These are phyloP conservation scores for Eucalyptus caleyi DNA, from an alignment of 345 rosid species.

Conservation along the genomic window DNA sequence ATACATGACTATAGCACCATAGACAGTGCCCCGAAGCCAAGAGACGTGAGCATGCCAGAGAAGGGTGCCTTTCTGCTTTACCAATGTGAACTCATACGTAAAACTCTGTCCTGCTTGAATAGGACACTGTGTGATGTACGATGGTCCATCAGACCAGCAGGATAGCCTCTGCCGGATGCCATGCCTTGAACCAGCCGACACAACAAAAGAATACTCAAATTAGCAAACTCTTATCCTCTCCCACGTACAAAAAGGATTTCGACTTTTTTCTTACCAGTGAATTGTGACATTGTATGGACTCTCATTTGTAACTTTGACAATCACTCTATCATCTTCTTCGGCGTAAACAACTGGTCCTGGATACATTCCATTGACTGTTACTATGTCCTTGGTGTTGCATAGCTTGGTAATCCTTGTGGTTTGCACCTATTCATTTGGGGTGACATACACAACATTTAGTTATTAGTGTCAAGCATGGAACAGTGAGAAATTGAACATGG, in stretches of 20 bases:
- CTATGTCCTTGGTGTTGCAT: conserved; percentile 54
- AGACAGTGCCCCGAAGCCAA: conserved; percentile 71
- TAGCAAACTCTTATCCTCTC: background rate
- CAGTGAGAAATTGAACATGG: background rate
- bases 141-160: conserved; percentile 88
- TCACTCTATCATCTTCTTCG: conserved; percentile 59
- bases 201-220: background rate
- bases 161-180: conserved; percentile 74
- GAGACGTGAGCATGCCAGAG: conserved; percentile 90
- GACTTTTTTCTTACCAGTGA: conserved; percentile 39
- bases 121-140: conserved; percentile 87
- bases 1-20: conserved; percentile 65
- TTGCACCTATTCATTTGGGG: conserved; percentile 28
- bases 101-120: conserved; percentile 63
- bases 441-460: background rate
- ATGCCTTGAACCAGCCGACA: conserved; percentile 34
- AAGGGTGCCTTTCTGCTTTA: conserved; percentile 65
- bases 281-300: conserved; percentile 71
- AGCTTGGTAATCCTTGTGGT: conserved; percentile 43
- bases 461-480: background rate
- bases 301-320: conserved; percentile 56
- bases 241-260: background rate
- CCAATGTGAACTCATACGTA: conserved; percentile 61
- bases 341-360: conserved; percentile 76
- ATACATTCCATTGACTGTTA: conserved; percentile 49